Conservation (phyloP, 257 asterid species). For the Pogostemon cablin region DNA sequence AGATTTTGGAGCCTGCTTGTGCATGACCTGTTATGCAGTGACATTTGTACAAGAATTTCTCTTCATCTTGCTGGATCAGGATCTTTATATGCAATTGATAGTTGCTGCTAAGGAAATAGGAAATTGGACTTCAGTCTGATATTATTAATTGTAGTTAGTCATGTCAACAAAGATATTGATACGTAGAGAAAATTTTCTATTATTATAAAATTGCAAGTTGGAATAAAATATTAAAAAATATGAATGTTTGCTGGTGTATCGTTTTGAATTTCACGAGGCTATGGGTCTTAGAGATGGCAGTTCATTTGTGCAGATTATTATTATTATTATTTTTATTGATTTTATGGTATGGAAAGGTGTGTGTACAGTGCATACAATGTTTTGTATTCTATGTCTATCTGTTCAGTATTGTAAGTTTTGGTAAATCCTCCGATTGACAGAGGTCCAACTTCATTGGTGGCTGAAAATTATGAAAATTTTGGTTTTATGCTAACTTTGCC, state of each 20-base stretch:
- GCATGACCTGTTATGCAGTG: constrained; percentile 23
- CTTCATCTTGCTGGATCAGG: not conserved
- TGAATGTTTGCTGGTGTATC: not conserved
- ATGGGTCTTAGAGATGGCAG: constrained; percentile 9
- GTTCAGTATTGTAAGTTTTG: constrained; percentile 10
- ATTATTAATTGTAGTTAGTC: not conserved
- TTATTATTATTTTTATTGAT: not conserved
- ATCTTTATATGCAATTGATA: not conserved
- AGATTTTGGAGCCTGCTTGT: not conserved
- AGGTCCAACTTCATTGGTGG: constrained; percentile 6
- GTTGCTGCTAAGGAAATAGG: constrained; percentile 1
- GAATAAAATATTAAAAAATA: not conserved
- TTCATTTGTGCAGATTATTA: not conserved
- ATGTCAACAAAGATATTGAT: not conserved
- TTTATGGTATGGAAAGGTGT: not conserved
- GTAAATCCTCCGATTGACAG: not conserved
- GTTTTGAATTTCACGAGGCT: not conserved
- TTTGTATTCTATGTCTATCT: not conserved
- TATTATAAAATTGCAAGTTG: not conserved
- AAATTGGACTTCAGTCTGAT: not conserved
- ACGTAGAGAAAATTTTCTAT: not conserved
- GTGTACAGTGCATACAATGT: not conserved
- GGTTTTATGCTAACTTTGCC: constrained; percentile 26
- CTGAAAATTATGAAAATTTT: not conserved
- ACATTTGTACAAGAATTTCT: constrained; percentile 8